These are phyloP conservation scores for Calocybe gangraenosa DNA, from an alignment of 768 basidiomycete genomes.

Conservation along the genomic window DNA sequence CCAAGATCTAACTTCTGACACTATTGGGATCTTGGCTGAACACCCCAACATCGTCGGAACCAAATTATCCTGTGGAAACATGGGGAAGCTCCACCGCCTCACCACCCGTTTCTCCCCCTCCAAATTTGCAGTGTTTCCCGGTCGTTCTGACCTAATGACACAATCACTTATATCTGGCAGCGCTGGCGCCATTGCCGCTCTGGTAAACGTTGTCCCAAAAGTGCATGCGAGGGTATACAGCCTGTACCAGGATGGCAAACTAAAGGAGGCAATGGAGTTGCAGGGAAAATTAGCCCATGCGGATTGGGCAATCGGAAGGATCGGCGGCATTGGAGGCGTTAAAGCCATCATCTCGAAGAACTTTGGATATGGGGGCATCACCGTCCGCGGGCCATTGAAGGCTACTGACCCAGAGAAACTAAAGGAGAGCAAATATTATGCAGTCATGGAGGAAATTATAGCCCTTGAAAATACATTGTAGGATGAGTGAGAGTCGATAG, in stretches of 20 bases:
- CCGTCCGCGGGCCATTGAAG: constrained; percentile 48
- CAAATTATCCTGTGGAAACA: constrained; percentile 81
- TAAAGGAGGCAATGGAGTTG: constrained; percentile 54
- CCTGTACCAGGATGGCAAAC: constrained; percentile 47
- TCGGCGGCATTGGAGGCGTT: constrained; percentile 66
- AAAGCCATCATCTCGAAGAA: constrained; percentile 59
- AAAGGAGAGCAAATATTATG: constrained; percentile 33
- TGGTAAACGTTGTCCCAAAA: constrained; percentile 60
- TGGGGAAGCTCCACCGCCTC: constrained; percentile 80
- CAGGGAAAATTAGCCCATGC: constrained; percentile 62
- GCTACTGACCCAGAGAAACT: constrained; percentile 33
- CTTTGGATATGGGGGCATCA: constrained; percentile 57
- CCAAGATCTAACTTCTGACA: constrained; percentile 80
- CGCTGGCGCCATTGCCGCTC: constrained; percentile 62
- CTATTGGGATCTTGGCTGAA: constrained; percentile 58
- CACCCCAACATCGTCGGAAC: constrained; percentile 86
- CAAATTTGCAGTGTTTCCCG: constrained; percentile 70
- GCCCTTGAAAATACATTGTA: constrained; percentile 37
- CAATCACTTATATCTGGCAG: constrained; percentile 59
- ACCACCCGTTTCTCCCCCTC: constrained; percentile 49
- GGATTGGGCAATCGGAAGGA: constrained; percentile 59
- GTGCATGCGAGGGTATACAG: constrained; percentile 47
- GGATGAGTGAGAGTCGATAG: neutral
- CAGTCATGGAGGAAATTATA: constrained; percentile 41
- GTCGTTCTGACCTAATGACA: constrained; percentile 66